Percentiles rank a stretch among this genome's conserved stretches.
Evolutionary conservation across 2,329 filamentous ascomycete species (phyloP).

Genomic region (Ceratocystis smalleyi): DNA sequence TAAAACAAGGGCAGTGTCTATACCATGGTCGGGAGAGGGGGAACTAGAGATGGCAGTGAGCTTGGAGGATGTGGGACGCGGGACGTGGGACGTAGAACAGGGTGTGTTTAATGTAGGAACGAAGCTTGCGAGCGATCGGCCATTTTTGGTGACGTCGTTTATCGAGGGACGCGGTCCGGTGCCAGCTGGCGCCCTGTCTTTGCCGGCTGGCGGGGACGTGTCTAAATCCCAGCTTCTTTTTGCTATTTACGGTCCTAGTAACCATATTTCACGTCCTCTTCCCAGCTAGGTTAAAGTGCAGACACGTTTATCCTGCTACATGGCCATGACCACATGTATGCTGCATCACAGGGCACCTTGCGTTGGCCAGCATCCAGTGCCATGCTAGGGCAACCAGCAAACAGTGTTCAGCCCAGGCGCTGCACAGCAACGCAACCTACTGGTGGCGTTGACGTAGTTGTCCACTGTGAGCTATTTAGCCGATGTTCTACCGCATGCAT

Average conservation of each 20-base stretch:
- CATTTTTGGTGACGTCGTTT: constrained; percentile 10
- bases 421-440: no score
- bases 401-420: no score
- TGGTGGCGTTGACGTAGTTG: no score
- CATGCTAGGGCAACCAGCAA: no score
- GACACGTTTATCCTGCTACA: not conserved
- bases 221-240: not conserved
- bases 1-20: not conserved
- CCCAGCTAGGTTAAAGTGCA: constrained; percentile 9
- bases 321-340: not conserved
- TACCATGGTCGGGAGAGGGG: not conserved
- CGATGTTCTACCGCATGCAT: no score
- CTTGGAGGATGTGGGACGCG: not conserved
- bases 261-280: not conserved
- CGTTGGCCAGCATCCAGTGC: not conserved
- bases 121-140: not conserved
- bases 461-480: no score
- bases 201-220: not conserved
- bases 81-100: no score
- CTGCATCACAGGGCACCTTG: not conserved
- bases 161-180: not conserved
- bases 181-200: not conserved
- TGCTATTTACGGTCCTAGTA: not conserved
- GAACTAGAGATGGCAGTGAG: not conserved
- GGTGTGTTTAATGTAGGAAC: not conserved